phyloP scores from a whole-genome alignment of 2,329 filamentous ascomycete genomes.

The Aspergillus costaricaensis region DNA sequence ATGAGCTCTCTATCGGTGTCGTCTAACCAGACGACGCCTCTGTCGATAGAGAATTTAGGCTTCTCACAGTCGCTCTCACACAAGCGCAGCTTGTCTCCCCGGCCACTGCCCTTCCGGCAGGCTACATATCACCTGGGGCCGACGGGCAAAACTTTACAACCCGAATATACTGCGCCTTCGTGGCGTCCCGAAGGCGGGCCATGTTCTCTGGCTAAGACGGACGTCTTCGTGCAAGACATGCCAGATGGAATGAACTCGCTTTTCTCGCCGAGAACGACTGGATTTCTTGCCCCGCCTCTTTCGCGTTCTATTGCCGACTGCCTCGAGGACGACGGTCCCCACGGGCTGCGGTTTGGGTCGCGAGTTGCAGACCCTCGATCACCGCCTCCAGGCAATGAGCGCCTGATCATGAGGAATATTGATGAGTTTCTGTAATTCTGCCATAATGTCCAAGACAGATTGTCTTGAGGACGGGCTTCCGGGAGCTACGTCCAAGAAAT shows the following conservation, averaged over 20 bases:
- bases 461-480: slow-evolving; percentile 3
- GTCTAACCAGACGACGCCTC: slow-evolving; percentile 26
- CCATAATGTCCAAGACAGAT: slow-evolving; percentile 13
- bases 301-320: slow-evolving; percentile 35
- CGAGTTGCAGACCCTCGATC: slow-evolving; percentile 41
- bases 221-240: slow-evolving; percentile 41
- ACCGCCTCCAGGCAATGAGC: slow-evolving; percentile 41
- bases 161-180: slow-evolving; percentile 19
- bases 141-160: slow-evolving; percentile 20
- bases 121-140: slow-evolving; percentile 18
- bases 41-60: slow-evolving; percentile 28
- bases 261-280: slow-evolving; percentile 49
- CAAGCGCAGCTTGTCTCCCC: slow-evolving; percentile 37
- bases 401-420: slow-evolving; percentile 48
- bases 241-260: slow-evolving; percentile 39
- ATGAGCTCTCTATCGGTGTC: slow-evolving; percentile 29
- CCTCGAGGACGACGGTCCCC: slow-evolving; percentile 17
- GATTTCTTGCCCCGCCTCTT: slow-evolving; percentile 44
- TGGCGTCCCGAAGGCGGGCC: slow-evolving; percentile 28
- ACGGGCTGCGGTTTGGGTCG: slow-evolving; percentile 21
- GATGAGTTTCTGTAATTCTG: slow-evolving; percentile 46
- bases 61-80: slow-evolving; percentile 30
- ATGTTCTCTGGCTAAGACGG: slow-evolving; percentile 36
- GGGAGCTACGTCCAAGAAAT: slow-evolving; percentile 24
- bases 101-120: slow-evolving; percentile 43